phyloP scores from a whole-genome alignment of 2,329 filamentous ascomycete genomes.

The Blastomyces gilchristii region DNA sequence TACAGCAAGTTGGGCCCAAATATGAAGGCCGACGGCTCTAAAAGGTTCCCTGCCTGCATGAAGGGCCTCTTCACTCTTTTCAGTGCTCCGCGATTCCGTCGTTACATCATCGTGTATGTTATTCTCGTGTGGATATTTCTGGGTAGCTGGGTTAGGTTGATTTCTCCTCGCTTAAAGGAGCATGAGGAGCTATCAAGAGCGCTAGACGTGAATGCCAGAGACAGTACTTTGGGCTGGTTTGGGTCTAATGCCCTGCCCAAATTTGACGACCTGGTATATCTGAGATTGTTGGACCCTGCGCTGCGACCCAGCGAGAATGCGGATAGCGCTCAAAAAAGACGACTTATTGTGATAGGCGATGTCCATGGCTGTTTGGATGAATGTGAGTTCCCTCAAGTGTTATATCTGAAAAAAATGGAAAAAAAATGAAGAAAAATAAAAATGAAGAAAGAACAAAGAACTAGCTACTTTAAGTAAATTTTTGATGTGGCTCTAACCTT shows the following conservation, averaged over 20 bases:
- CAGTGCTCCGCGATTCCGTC: constrained; percentile 33
- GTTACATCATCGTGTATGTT: constrained; percentile 30
- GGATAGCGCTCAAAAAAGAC: constrained; percentile 33
- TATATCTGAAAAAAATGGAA: not conserved
- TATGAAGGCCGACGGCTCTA: constrained; percentile 20
- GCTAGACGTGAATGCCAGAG: constrained; percentile 24
- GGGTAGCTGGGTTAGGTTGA: constrained; percentile 26
- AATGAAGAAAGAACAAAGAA: too few species aligned
- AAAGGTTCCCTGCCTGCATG: constrained; percentile 15
- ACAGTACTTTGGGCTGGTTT: constrained; percentile 31
- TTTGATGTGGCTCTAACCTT: constrained; percentile 5
- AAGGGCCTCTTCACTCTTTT: constrained; percentile 24
- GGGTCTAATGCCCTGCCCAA: constrained; percentile 39
- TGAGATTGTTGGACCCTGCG: constrained; percentile 40
- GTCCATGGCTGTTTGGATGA: constrained; percentile 77
- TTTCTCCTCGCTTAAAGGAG: constrained; percentile 27
- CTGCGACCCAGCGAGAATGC: constrained; percentile 35
- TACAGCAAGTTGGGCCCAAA: not conserved
- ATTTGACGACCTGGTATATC: constrained; percentile 42
- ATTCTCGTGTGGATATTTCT: constrained; percentile 25
- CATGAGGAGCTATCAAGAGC: constrained; percentile 22
- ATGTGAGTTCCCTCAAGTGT: constrained; percentile 32
- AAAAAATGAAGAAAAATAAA: not conserved
- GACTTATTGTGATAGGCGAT: constrained; percentile 77
- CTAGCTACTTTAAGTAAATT: not conserved